Evolutionary conservation across 129 eudicot species (phyloP).

Genomic region (Flaveria ramosissima): DNA sequence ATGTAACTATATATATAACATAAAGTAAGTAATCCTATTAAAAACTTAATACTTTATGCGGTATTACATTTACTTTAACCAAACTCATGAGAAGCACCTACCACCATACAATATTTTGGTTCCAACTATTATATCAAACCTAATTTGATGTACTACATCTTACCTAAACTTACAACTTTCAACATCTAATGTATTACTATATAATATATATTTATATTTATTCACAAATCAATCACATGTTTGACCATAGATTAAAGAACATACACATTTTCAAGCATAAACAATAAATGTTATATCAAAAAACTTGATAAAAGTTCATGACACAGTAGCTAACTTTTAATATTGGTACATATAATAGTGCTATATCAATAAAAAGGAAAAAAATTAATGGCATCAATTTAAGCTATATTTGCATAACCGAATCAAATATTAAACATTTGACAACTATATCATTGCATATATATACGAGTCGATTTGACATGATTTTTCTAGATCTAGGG

Average conservation of each 20-base stretch:
- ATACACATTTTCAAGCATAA: not conserved
- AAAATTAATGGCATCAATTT: not conserved
- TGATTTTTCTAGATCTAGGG: too few species aligned
- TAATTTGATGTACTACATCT: conserved; percentile 35
- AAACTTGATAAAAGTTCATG: not conserved
- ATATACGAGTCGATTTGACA: not conserved
- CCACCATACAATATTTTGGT: conserved; percentile 29
- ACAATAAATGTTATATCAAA: conserved; percentile 4
- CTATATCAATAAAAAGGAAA: not conserved
- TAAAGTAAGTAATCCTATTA: not conserved
- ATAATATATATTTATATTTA: conserved; percentile 8
- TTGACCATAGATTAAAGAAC: conserved; percentile 17
- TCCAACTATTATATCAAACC: conserved; percentile 42
- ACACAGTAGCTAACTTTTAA: not conserved
- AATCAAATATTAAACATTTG: not conserved
- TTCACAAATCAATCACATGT: conserved; percentile 18
- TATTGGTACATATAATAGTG: not conserved
- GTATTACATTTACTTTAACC: conserved; percentile 13
- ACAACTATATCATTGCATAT: not conserved
- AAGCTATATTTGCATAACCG: not conserved
- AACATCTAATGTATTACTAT: conserved; percentile 15
- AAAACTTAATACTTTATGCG: not conserved
- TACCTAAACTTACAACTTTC: conserved; percentile 39
- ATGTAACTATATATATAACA: not conserved
- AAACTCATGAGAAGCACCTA: conserved; percentile 27